Conservation (phyloP, 306 rosid species). For the Quillaja saponaria region DNA sequence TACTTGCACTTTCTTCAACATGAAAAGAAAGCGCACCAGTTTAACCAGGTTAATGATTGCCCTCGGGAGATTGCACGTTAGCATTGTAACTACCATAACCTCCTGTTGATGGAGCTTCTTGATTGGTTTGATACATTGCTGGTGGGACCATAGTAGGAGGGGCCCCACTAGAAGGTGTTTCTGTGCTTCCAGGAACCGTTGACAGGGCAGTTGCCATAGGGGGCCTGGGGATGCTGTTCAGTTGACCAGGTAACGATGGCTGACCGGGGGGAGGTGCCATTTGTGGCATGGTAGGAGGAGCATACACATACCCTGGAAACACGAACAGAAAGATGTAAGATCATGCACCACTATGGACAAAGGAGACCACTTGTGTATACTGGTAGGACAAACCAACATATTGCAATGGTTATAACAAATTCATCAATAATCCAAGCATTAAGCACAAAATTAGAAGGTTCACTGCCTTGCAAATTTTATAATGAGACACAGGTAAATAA, state of each 20-base stretch:
- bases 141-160: constrained; percentile 40
- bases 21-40: constrained; percentile 21
- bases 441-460: constrained; percentile 14
- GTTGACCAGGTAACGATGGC: constrained; percentile 43
- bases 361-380: constrained; percentile 6
- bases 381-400: background rate
- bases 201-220: constrained; percentile 46
- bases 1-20: background rate
- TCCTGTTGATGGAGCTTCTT: constrained; percentile 36
- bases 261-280: constrained; percentile 52
- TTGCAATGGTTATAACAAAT: constrained; percentile 16
- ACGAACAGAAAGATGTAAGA: background rate
- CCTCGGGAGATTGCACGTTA: constrained; percentile 45
- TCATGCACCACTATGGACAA: background rate
- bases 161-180: constrained; percentile 45
- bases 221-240: constrained; percentile 40
- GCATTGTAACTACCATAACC: constrained; percentile 44
- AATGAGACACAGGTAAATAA: background rate
- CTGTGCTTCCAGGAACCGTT: constrained; percentile 43
- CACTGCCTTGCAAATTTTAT: background rate
- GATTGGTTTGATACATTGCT: constrained; percentile 46
- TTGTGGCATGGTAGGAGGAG: constrained; percentile 41
- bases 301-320: constrained; percentile 38
- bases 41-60: constrained; percentile 36
- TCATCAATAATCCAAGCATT: constrained; percentile 16